Conservation (phyloP, 805 yeast species). For the Nakazawaea pomicola region DNA sequence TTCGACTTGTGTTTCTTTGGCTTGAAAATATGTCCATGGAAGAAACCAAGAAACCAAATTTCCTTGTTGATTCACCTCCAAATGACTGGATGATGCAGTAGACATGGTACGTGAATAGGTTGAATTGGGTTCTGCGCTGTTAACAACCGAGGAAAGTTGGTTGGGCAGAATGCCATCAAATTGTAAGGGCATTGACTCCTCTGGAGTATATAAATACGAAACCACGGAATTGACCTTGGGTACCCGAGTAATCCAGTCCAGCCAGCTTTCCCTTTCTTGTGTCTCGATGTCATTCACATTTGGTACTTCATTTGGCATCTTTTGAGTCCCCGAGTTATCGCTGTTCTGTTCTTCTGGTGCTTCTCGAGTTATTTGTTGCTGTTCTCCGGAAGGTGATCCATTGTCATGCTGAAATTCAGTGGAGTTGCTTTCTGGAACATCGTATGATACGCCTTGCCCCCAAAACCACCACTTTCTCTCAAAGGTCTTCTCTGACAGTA, state of each 20-base stretch:
- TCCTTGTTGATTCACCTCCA: neutral
- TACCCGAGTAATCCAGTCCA: constrained; percentile 10
- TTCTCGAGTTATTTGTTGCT: neutral
- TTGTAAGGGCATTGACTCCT: neutral
- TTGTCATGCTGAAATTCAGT: too few species aligned
- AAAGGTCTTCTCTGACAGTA: too few species aligned
- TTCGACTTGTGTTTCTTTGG: constrained; percentile 1
- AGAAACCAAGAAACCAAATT: constrained; percentile 11
- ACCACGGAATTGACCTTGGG: constrained; percentile 11
- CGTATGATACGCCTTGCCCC: too few species aligned
- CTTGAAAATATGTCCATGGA: constrained; percentile 18
- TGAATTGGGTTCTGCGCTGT: neutral
- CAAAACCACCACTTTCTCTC: neutral
- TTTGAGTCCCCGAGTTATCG: too few species aligned
- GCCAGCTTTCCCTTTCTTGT: constrained; percentile 10
- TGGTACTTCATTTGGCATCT: too few species aligned
- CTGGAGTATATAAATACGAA: constrained; percentile 8
- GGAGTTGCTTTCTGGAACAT: too few species aligned
- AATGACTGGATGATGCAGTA: neutral
- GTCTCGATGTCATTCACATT: too few species aligned
- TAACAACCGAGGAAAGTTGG: constrained; percentile 13
- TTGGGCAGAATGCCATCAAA: constrained; percentile 3
- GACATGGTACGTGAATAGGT: constrained; percentile 4
- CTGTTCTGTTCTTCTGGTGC: neutral
- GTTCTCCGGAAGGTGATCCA: too few species aligned